Evolutionary conservation across 192 early-diverging fungal genomes (phyloP).

Genomic region (Backusella liffmaniae): DNA sequence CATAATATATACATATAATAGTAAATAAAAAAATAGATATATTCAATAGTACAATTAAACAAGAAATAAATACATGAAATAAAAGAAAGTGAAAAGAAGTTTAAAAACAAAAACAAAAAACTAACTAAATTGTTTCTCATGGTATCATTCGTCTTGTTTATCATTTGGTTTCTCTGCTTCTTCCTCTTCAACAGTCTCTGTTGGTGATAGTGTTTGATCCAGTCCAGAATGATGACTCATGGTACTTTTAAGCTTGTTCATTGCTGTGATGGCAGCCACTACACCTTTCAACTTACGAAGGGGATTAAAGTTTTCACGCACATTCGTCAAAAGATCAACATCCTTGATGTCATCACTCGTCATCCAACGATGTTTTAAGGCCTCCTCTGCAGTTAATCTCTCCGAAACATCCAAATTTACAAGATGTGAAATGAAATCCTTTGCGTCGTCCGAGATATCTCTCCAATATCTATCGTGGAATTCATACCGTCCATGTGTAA

Average conservation of each 20-base stretch:
- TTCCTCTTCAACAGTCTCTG: background rate
- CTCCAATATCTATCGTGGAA: slow-evolving; percentile 76
- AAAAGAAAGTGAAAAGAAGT: background rate
- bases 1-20: background rate
- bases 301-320: slow-evolving; percentile 75
- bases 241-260: slow-evolving; percentile 46
- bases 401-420: slow-evolving; percentile 64
- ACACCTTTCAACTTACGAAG: slow-evolving; percentile 58
- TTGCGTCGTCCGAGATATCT: slow-evolving; percentile 84
- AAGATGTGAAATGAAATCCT: slow-evolving; percentile 72
- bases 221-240: background rate
- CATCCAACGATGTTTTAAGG: slow-evolving; percentile 86
- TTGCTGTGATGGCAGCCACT: slow-evolving; percentile 57
- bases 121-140: background rate
- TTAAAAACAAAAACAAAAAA: background rate
- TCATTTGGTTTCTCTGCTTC: background rate
- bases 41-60: background rate
- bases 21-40: background rate
- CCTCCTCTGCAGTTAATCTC: slow-evolving; percentile 80
- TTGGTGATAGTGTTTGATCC: background rate
- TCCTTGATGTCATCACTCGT: slow-evolving; percentile 56
- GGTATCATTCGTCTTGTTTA: background rate
- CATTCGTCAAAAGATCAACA: slow-evolving; percentile 79
- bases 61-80: background rate
- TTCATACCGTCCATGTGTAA: slow-evolving; percentile 61